phyloP scores from a whole-genome alignment of 2,329 filamentous ascomycete species.

The Microcyclosporella mali region DNA sequence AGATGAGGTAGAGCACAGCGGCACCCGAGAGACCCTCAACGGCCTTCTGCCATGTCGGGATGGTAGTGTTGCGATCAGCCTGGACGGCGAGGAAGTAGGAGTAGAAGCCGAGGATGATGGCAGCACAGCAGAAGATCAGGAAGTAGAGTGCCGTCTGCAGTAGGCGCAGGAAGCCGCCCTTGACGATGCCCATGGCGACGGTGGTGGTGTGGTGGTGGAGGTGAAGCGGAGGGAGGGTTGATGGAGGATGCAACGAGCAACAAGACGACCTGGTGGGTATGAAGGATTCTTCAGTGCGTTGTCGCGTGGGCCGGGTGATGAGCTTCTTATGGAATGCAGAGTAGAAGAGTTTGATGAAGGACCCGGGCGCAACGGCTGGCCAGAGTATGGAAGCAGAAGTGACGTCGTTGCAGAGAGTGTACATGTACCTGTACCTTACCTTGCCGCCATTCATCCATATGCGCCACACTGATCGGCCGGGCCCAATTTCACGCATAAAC shows the following conservation, averaged over 20 bases:
- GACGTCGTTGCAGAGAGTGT: too few relatives aligned
- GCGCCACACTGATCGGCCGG: too few relatives aligned
- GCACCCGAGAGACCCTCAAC: slow-evolving; percentile 63
- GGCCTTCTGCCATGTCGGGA: slow-evolving; percentile 56
- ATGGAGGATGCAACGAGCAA: slow-evolving; percentile 2
- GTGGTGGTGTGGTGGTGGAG: neutral
- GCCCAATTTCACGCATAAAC: too few relatives aligned
- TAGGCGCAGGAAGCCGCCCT: slow-evolving; percentile 59
- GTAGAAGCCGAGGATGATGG: slow-evolving; percentile 62
- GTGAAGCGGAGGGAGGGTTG: neutral
- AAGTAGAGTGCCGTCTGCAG: slow-evolving; percentile 64
- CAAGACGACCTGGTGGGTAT: neutral
- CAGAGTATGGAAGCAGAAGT: too few relatives aligned
- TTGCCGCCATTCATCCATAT: too few relatives aligned
- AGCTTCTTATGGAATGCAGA: too few relatives aligned
- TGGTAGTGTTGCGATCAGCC: slow-evolving; percentile 56
- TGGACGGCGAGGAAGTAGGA: slow-evolving; percentile 75
- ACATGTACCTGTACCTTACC: too few relatives aligned
- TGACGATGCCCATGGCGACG: slow-evolving; percentile 31
- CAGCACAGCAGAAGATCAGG: slow-evolving; percentile 66
- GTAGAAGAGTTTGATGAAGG: too few relatives aligned
- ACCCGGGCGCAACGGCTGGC: too few relatives aligned
- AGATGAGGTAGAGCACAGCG: slow-evolving; percentile 66
- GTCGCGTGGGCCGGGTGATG: too few relatives aligned
- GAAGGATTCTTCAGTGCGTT: neutral